These are phyloP conservation scores for Porodaedalea pini DNA, from an alignment of 1,284 basidiomycete genomes.

Conservation along the genomic window DNA sequence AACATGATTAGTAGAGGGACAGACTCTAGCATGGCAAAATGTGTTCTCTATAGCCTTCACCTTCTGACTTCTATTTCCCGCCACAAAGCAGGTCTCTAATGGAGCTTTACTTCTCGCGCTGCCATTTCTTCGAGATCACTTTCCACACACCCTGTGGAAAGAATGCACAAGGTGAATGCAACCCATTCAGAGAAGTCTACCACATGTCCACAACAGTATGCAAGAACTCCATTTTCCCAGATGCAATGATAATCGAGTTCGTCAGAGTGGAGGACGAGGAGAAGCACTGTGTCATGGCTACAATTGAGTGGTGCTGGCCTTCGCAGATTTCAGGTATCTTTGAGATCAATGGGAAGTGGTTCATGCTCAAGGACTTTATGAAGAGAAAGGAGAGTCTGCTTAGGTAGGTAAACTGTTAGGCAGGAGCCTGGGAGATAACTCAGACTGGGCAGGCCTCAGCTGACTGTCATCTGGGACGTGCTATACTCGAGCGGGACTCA, in stretches of 20 bases:
- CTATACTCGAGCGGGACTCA: too few species aligned
- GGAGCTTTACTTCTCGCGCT: slow-evolving; percentile 11
- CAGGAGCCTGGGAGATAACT: too few species aligned
- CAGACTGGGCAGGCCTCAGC: too few species aligned
- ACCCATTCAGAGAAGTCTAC: slow-evolving; percentile 1
- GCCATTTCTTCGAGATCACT: slow-evolving; percentile 2
- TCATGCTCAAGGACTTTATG: slow-evolving; percentile 4
- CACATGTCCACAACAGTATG: slow-evolving; percentile 5
- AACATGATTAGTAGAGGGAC: too few species aligned
- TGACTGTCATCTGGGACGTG: too few species aligned
- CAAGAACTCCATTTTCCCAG: slow-evolving; percentile 4
- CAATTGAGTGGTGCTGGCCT: slow-evolving; percentile 11
- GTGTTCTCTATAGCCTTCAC: too few species aligned
- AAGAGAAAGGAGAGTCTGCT: background rate
- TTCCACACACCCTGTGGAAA: background rate
- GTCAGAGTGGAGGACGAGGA: slow-evolving; percentile 2
- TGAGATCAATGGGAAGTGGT: slow-evolving; percentile 1
- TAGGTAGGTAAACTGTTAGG: background rate
- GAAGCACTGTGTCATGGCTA: background rate
- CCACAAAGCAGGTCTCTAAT: background rate
- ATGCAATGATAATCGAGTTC: slow-evolving; percentile 5
- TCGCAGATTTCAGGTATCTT: background rate
- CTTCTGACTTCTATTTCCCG: background rate
- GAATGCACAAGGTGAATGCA: background rate
- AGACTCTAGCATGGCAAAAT: too few species aligned